Evolutionary conservation across 345 rosid species (phyloP).

Genomic region (Syzygium aromaticum): DNA sequence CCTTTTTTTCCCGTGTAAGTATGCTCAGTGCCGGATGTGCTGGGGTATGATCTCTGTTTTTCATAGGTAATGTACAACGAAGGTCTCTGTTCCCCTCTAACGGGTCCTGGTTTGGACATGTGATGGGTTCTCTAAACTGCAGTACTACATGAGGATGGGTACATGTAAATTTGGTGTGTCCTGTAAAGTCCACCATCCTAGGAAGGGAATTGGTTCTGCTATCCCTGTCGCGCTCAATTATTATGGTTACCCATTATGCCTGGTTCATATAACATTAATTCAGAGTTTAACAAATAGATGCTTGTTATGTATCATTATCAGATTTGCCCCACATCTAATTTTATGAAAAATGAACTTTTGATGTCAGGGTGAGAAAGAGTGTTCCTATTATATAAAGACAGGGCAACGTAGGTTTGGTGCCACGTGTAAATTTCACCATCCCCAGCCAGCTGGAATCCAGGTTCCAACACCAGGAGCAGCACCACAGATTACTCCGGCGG

Average conservation of each 20-base stretch:
- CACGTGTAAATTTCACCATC: constrained; percentile 88
- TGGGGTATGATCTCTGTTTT: background rate
- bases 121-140: constrained; percentile 13
- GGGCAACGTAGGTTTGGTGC: constrained; percentile 87
- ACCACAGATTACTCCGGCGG: constrained; percentile 32
- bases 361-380: constrained; percentile 84
- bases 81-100: background rate
- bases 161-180: constrained; percentile 94
- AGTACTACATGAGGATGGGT: constrained; percentile 88
- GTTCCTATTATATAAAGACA: constrained; percentile 79
- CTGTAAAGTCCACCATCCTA: constrained; percentile 95
- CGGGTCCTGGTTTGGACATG: constrained; percentile 14
- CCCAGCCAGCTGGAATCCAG: constrained; percentile 49
- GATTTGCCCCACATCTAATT: background rate
- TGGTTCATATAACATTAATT: background rate
- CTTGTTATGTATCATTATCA: background rate
- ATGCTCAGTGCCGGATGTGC: background rate
- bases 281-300: background rate
- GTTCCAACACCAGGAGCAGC: constrained; percentile 39
- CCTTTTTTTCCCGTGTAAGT: background rate
- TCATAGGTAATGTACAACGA: background rate
- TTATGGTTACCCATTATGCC: constrained; percentile 68
- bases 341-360: background rate
- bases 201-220: constrained; percentile 57
- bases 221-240: constrained; percentile 46